Base-by-base conservation (phyloP, 1,284 basidiomycete species). In the Paramarasmius palmivorus region DNA sequence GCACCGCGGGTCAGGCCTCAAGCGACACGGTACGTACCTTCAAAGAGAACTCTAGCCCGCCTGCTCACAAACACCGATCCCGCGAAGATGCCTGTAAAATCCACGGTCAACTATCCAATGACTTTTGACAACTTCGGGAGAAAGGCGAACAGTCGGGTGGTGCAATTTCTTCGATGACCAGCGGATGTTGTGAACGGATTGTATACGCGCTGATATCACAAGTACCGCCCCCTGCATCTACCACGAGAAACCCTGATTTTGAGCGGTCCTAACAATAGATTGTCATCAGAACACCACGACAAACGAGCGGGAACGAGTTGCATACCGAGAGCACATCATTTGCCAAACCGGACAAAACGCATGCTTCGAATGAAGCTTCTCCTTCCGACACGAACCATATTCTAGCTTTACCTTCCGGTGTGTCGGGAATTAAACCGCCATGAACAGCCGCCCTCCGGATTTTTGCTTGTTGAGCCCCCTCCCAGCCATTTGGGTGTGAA, bases 401-500 rank as follows among this genome's bases (percentile, higher is more conserved):
- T 49, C 85, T 73, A 0, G 86, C 78, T 57, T 81, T 82, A 3
- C 85, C 87, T 53, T 81, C 83, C 60, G 84, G 83, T 1, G 84
- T 87, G 64, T 89, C 84, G 1, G 85, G 81, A 25, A 91, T 83
- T 29, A 91, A 67, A 10, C 79, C 79, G 5, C 84, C 88, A 58
- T 81, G 77, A 9, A 86, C 77, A 0, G 88, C 87, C 0, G 81
- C 82, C 52, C 84, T 74, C 52, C 88, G 78, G 84, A 90, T 88
- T 66, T 82, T 84, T 35, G 83, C 82, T 64, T 91, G 89, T 62
- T 90, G 88, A 1, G 85, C 84, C 17, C 88, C 88, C 63, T 90
- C 88, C 88, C 88, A 91, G 7, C 88, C 88, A 60, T 90, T 91
- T 10, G 89, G 88, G 65, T 90, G 88, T 42, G 82, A 84, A 42